Conservation (phyloP, 768 basidiomycete species). For the Pulveroboletus frians region DNA sequence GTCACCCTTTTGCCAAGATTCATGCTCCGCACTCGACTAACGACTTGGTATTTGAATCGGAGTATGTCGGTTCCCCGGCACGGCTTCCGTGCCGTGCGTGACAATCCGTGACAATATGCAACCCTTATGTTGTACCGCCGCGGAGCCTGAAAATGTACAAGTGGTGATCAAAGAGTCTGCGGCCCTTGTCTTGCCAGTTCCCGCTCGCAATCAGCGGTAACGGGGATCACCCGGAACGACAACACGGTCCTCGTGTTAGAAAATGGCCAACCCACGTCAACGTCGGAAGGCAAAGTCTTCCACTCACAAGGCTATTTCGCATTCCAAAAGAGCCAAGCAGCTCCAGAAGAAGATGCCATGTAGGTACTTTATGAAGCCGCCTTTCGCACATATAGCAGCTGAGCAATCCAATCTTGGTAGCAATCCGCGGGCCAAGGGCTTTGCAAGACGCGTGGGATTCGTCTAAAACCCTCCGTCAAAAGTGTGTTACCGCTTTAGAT, state of each 20-base stretch:
- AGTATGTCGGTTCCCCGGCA: too few relatives aligned
- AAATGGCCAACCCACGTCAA: slow-evolving; percentile 94
- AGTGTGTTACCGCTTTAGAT: slow-evolving; percentile 48
- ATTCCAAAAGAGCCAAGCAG: slow-evolving; percentile 68
- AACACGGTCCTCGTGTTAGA: not conserved
- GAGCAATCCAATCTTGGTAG: slow-evolving; percentile 32
- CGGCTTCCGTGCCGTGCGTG: too few relatives aligned
- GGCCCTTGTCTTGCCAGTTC: too few relatives aligned
- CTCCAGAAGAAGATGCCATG: slow-evolving; percentile 75
- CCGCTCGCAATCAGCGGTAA: not conserved
- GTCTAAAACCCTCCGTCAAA: slow-evolving; percentile 83
- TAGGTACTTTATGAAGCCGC: slow-evolving; percentile 31
- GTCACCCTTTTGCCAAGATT: too few relatives aligned
- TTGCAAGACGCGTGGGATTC: slow-evolving; percentile 87
- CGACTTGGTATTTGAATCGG: too few relatives aligned
- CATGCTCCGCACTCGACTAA: too few relatives aligned
- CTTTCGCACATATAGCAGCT: slow-evolving; percentile 1
- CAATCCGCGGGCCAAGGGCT: slow-evolving; percentile 74
- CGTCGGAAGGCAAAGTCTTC: slow-evolving; percentile 79
- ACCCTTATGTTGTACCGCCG: not conserved
- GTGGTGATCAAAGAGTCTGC: too few relatives aligned
- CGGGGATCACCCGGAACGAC: not conserved
- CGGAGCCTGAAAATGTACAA: slow-evolving; percentile 11
- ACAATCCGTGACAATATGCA: too few relatives aligned
- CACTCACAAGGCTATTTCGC: slow-evolving; percentile 65